Conservation (phyloP, 202 grass and related monocot genomes). For the Sporobolus alterniflorus region DNA sequence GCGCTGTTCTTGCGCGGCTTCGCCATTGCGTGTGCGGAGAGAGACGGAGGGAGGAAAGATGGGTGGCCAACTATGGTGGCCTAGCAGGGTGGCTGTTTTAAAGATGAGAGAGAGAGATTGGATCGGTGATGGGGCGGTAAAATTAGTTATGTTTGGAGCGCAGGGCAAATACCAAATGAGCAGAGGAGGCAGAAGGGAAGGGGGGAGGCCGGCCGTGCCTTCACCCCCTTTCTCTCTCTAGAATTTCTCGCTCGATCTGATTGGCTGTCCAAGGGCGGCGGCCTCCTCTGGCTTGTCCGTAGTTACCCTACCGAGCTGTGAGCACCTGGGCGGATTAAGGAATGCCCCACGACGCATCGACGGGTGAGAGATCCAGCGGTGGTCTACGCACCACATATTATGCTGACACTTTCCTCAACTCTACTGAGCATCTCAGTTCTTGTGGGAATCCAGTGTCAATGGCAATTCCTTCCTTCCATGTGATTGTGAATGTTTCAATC, state of each 20-base stretch:
- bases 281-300: constrained; percentile 27
- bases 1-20: constrained; percentile 61
- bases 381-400: neutral
- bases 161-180: constrained; percentile 52
- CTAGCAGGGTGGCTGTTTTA: constrained; percentile 41
- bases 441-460: neutral
- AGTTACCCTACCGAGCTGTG: neutral
- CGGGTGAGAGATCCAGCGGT: neutral
- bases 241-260: constrained; percentile 1
- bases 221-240: neutral
- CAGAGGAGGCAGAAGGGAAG: constrained; percentile 24
- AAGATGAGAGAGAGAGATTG: constrained; percentile 18
- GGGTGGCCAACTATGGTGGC: constrained; percentile 49
- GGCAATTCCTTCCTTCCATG: neutral
- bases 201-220: neutral
- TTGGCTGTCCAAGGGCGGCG: constrained; percentile 49
- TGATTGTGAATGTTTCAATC: neutral
- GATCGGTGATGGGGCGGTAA: constrained; percentile 56
- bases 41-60: neutral
- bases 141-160: constrained; percentile 44
- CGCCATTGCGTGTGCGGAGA: constrained; percentile 23
- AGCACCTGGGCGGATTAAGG: neutral
- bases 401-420: neutral
- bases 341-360: neutral
- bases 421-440: neutral